Base-by-base conservation (phyloP, 179 eudicot genomes). In the Patellifolia procumbens region DNA sequence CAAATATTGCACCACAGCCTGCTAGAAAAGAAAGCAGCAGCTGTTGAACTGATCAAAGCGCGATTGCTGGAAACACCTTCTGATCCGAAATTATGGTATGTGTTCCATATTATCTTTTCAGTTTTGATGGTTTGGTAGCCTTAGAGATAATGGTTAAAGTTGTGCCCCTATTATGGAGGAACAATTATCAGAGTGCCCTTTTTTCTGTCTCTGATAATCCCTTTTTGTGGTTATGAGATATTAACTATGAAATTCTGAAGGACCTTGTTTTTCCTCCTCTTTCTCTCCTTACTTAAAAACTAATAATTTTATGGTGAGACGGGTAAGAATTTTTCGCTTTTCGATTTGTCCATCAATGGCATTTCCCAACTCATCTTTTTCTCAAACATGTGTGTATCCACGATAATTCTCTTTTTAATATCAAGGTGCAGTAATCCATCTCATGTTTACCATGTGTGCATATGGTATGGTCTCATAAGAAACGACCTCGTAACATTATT, bases 81-180 rank as follows among this genome's bases (percentile, higher is more conserved):
- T 77, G 99, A 95, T 81, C 88, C 99, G 5, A 86, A 90, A 80
- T 82, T 95, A 83, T 95, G 99, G 99, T 91, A 86, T 79, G 85
- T 66, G 19, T 73, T 51, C 53, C 49, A n/a, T 31, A n/a, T 34
- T 79, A n/a, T 52, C 22, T 72, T 45, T 56, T 34, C 3, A 68
- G 42, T 61, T 43, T 73, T 22, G 45, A 15, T 28, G 26, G 8
- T 63, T 43, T 7, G 28, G 26, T 43, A 24, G 13, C 63, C 2
- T 46, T 10, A 34, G 45, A 15, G 59, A 15, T 75, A 28, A 31
- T 46, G 56, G 34, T 31, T 26, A 2, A 75, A 9, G n/a, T 55
- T 31, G 12, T 11, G 29, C 28, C n/a, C 19, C 43, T 10, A 26
- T 22, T 39, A 13, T 64, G 31, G 31, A 42, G 28, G 24, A 28